Conservation (phyloP, 1,284 basidiomycete species). For the Microbotryum scabiosae region DNA sequence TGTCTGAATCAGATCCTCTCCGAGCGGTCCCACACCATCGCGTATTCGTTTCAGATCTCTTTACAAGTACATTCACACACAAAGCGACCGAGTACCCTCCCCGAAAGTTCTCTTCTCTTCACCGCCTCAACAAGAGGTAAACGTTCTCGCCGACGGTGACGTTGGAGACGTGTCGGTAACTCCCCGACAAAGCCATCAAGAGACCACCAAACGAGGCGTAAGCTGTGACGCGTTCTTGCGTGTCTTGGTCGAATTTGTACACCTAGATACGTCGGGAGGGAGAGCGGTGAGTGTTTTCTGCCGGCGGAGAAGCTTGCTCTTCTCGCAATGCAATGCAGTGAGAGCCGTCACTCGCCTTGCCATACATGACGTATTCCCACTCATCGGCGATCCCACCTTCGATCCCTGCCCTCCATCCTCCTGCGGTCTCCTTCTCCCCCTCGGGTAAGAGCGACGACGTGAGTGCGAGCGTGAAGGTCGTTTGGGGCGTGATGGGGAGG, state of each 20-base stretch:
- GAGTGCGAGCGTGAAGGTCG: constrained; percentile 66
- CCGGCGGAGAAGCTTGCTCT: not conserved
- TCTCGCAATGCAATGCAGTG: not conserved
- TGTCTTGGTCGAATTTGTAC: constrained; percentile 90
- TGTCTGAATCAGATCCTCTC: too few species aligned
- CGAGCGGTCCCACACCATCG: too few species aligned
- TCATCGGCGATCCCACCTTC: constrained; percentile 82
- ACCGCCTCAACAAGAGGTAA: constrained; percentile 80
- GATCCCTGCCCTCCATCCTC: constrained; percentile 83
- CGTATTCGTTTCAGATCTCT: too few species aligned
- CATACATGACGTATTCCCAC: constrained; percentile 99
- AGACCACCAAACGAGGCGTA: constrained; percentile 97
- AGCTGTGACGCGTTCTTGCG: constrained; percentile 78
- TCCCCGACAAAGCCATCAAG: constrained; percentile 86
- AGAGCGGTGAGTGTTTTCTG: not conserved
- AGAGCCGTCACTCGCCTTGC: constrained; percentile 58
- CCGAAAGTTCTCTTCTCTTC: constrained; percentile 14
- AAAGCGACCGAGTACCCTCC: too few species aligned
- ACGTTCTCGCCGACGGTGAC: constrained; percentile 89
- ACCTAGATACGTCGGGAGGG: constrained; percentile 49
- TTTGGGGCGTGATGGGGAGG: constrained; percentile 53
- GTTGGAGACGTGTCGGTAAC: constrained; percentile 82
- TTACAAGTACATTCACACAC: too few species aligned
- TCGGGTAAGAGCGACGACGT: constrained; percentile 71
- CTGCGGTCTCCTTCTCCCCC: constrained; percentile 64